Base-by-base conservation (phyloP, 1,284 basidiomycete genomes). In the Chondrostereum purpureum region DNA sequence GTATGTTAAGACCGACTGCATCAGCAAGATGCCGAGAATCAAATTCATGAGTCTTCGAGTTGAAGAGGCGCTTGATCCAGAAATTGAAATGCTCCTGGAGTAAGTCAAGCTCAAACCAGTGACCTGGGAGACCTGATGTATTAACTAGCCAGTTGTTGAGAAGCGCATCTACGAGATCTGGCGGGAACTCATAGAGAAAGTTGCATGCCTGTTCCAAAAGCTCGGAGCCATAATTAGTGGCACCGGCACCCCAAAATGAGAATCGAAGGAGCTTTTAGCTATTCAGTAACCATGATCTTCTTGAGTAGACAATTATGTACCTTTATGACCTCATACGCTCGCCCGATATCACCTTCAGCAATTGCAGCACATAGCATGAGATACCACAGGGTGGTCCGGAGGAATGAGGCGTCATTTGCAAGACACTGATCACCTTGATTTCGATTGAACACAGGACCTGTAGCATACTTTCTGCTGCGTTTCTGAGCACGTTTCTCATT, bases 91-190 rank as follows among this genome's bases (percentile, higher is more conserved):
- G 50, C 31, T 51, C 50, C 21, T 51, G 47, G 10, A 46, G 22
- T 4, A 45, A 39, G 23, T 51, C 50, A 5, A 41, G 40, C 11
- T 45, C 43, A 11, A 49, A 43, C 19, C 40, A 49, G 18, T 46
- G 43, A 13, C 50, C 50, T 16, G 41, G 34, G 17, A 39, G 14
- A 11, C 46, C 49, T 1, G 35, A 43, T 18, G 44, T 24, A 36
- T 51, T 51, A 18, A 51, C 40, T 2, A 51, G 45, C 41, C 45
- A 40, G 23, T 51, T 51, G 17, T 51, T 40, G 20, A 49, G 33
- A 10, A 51, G 42, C 2, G 50, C 50, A 18, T 43, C 23, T 14
- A 22, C 22, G 3, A 51, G 41, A 23, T 41, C 27, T 24, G 31
- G n/a, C 3, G 44, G 42, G 5, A 45, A 35, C 16, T 51, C 50